These are phyloP conservation scores for Microstroma glucosiphilum DNA, from an alignment of 1,284 basidiomycete species.

Conservation along the genomic window DNA sequence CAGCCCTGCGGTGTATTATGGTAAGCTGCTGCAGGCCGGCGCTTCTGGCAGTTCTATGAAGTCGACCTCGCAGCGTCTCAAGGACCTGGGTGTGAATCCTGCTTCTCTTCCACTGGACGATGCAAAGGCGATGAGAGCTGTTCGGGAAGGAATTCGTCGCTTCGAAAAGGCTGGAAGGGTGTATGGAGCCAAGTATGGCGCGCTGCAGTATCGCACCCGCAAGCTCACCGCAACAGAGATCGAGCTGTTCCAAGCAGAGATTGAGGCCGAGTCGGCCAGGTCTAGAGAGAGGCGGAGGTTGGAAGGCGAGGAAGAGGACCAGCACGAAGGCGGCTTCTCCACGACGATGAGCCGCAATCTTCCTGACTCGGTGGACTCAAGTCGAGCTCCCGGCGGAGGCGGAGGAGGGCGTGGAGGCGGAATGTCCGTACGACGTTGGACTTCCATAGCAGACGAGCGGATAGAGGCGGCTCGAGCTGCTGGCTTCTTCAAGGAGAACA, in stretches of 20 bases:
- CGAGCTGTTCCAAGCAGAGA: constrained; percentile 10
- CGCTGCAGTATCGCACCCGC: constrained; percentile 62
- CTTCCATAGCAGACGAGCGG: constrained; percentile 34
- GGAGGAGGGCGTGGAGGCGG: neutral
- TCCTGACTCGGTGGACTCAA: neutral
- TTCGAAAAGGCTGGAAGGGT: constrained; percentile 58
- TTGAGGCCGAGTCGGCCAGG: constrained; percentile 1
- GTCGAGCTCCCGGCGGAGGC: constrained; percentile 3
- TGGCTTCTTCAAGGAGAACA: constrained; percentile 68
- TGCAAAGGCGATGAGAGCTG: constrained; percentile 57
- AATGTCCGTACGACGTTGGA: constrained; percentile 27
- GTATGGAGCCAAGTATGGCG: constrained; percentile 58
- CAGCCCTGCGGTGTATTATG: constrained; percentile 30
- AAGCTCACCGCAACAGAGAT: constrained; percentile 54
- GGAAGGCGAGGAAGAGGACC: neutral
- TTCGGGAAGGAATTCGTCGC: constrained; percentile 59
- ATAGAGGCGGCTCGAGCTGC: constrained; percentile 62
- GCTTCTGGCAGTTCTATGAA: constrained; percentile 9
- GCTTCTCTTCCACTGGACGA: constrained; percentile 51
- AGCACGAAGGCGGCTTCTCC: neutral
- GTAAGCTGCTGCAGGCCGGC: constrained; percentile 16
- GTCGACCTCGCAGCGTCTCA: constrained; percentile 12
- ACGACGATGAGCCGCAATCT: constrained; percentile 9
- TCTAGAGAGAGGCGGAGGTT: constrained; percentile 7
- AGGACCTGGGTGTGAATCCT: constrained; percentile 22